These are phyloP conservation scores for Ganoderma lingzhi DNA, from an alignment of 1,284 basidiomycete genomes.

Conservation along the genomic window DNA sequence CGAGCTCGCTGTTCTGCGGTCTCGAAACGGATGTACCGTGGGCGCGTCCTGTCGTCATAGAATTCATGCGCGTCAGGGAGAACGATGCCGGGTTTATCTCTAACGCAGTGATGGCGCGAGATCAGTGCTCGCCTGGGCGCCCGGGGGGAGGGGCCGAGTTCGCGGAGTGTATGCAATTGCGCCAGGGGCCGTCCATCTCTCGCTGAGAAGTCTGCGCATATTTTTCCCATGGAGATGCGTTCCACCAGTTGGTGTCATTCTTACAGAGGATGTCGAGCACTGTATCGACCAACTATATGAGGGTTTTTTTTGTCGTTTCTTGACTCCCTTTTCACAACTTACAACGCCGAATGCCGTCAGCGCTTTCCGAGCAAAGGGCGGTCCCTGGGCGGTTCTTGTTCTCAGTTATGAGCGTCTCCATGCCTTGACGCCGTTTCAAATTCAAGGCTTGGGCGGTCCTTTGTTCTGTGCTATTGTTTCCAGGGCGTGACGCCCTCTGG, in stretches of 20 bases:
- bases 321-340: background rate
- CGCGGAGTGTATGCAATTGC: background rate
- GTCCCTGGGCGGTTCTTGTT: background rate
- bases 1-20: background rate
- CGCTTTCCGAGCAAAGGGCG: background rate
- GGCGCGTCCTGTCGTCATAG: background rate
- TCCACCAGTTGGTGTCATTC: background rate
- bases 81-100: background rate
- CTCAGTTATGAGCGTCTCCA: background rate
- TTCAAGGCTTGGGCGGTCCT: background rate
- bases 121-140: background rate
- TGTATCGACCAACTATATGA: background rate
- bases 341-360: background rate
- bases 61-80: background rate
- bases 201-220: background rate
- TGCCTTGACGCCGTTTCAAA: background rate
- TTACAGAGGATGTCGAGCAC: background rate
- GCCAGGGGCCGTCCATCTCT: background rate
- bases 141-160: background rate
- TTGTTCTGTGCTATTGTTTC: constrained; percentile 10
- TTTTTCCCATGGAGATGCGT: background rate
- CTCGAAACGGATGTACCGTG: background rate
- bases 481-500: background rate
- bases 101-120: background rate
- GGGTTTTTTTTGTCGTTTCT: background rate